Percentiles rank a stretch among this genome's conserved stretches.
These are phyloP conservation scores for Bipolaris gigantea DNA, from an alignment of 2,329 filamentous ascomycete genomes.

Conservation along the genomic window DNA sequence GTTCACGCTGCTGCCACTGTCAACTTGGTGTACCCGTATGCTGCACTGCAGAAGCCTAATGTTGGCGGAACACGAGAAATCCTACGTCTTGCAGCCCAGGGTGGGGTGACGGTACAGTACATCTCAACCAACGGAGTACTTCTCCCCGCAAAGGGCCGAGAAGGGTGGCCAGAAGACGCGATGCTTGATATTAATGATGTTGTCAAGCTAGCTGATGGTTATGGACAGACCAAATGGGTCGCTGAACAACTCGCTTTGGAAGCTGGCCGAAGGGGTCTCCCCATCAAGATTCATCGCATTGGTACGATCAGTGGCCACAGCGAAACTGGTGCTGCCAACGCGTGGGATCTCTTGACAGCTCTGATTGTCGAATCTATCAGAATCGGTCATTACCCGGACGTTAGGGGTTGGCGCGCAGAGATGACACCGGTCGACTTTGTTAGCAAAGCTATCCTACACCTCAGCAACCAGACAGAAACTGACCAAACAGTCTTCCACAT, in stretches of 20 bases:
- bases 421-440: constrained; percentile 87
- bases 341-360: constrained; percentile 76
- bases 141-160: constrained; percentile 61
- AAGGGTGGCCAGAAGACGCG: constrained; percentile 71
- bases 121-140: constrained; percentile 80
- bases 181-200: constrained; percentile 70
- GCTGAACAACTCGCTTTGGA: constrained; percentile 74
- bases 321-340: constrained; percentile 71
- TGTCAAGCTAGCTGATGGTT: constrained; percentile 69
- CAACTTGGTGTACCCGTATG: constrained; percentile 75
- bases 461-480: constrained; percentile 65
- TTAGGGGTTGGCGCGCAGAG: constrained; percentile 75
- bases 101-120: constrained; percentile 73
- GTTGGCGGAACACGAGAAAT: constrained; percentile 79
- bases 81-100: constrained; percentile 67
- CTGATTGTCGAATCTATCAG: constrained; percentile 76
- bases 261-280: constrained; percentile 68
- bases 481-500: constrained; percentile 72
- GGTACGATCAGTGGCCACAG: constrained; percentile 82
- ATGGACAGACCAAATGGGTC: constrained; percentile 81
- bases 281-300: constrained; percentile 70
- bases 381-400: constrained; percentile 69
- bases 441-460: constrained; percentile 70
- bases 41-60: constrained; percentile 72
- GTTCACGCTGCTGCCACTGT: constrained; percentile 78